Evolutionary conservation across 2,329 filamentous ascomycete genomes (phyloP), one percentile per base, ranked within the genome.

Genomic region (Thelonectria rubi): DNA sequence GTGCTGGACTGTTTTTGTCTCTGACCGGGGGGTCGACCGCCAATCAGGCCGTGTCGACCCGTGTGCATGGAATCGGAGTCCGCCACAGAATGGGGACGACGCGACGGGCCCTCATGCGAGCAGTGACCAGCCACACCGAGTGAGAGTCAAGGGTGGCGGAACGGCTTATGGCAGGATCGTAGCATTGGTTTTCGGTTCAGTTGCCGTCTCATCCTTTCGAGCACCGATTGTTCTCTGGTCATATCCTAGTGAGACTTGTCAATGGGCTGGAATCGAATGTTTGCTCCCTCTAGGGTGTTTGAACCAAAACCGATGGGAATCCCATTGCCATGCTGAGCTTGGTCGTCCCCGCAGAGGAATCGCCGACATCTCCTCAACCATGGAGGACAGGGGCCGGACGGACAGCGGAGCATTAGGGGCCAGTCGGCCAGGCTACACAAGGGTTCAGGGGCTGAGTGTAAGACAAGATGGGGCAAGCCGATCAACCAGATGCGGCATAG

Each of bases 31-130:
- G 50, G 26, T 61, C 66, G 70, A 60, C 68, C 71, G 60, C 70
- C 71, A 71, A 73, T 73, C 68, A 71, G 69, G 48, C 71, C 71
- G 40, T 21, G 47, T 51, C 50, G 62, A 69, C 69, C 71, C 71
- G 52, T 62, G 46, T 63, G 56, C 57, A 67, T 58, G 68, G 69
- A 63, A 67, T 63, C 58, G 57, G 62, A 55, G 47, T 51, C 65
- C 62, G 63, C 60, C 60, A 55, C 50, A 62, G 56, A 61, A 64
- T 59, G 65, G 69, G 61, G 62, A 61, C 55, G 51, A 64, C 60
- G 59, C 42, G 60, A 57, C 55, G 39, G 63, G 34, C 55, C 58
- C 42, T 65, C 47, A 60, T 68, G 65, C 66, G 60, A 47, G 54
- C 59, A 63, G 58, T 56, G 43, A 24, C 55, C 56, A 46, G 58